Base-by-base conservation (phyloP, 805 yeast genomes). In the Hanseniaspora mollemarum region DNA sequence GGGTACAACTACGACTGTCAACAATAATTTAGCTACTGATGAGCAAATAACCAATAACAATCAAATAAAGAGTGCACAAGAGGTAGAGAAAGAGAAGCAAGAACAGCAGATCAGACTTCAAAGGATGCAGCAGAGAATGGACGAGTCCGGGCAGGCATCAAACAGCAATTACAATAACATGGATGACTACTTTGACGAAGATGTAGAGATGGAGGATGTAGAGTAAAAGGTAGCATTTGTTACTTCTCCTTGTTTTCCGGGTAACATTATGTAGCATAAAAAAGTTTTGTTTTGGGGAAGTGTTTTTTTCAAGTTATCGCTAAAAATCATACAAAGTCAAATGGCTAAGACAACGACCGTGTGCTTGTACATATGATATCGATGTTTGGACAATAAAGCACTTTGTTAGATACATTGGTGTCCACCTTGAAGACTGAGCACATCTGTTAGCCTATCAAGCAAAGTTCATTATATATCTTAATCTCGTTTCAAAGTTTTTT, bases 201-300 rank as follows among this genome's bases (percentile, higher is more conserved):
- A 81, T 58, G 65, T 78, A 35, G 86, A 81, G 56, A 80, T 83
- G 87, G 88, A 81, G 60, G 87, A 82, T 63, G 77, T 82, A 49
- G 75, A 77, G 29, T 77, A 63, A 38, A 15, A 15, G 15, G 28
- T 4, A 15, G n/a, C n/a, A n/a, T n/a, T n/a, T n/a, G n/a, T n/a
- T n/a, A n/a, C n/a, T n/a, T n/a, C n/a, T n/a, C n/a, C n/a, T n/a
- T n/a, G n/a, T n/a, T n/a, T n/a, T n/a, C n/a, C 12, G 12, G 7
- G 7, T 28, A 28, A 28, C 19, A 8, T 32, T 35, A 16, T 35
- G 39, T 35, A 35, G 19, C 22, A 35, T 18, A 35, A 35, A 35
- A 35, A 16, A 35, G 8, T 5, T 35, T 35, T 35, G 10, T 18
- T 35, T 29, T 41, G 5, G 8, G 29, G 16, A 18, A 9, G 7